A percentile compares a stretch with the other conserved stretches of the same genome.
Evolutionary conservation across 1,139 yeast species (phyloP).

Genomic region (Scheffersomyces illinoinensis): DNA sequence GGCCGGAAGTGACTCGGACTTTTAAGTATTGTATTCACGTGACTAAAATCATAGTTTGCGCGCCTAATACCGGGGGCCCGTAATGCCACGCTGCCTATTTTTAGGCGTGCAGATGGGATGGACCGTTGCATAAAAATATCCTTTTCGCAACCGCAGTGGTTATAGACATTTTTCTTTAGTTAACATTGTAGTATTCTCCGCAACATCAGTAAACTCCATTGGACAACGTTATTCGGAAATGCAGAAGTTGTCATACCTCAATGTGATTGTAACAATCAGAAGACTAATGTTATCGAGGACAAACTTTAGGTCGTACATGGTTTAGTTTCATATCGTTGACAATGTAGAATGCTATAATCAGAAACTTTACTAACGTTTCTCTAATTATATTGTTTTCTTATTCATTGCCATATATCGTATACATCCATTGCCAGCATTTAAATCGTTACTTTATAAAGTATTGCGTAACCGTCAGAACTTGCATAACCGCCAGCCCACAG

Average conservation of each 20-base stretch:
- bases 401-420: no score
- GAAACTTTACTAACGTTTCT: neutral
- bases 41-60: neutral
- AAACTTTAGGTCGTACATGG: neutral
- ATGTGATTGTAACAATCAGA: neutral
- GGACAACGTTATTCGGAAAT: neutral
- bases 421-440: no score
- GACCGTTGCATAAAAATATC: neutral
- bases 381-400: no score
- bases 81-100: neutral
- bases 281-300: neutral
- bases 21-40: neutral
- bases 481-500: conserved; percentile 7
- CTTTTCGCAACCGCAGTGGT: neutral
- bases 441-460: neutral
- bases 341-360: neutral
- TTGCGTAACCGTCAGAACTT: neutral
- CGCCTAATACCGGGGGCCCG: neutral
- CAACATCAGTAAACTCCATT: neutral
- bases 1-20: neutral
- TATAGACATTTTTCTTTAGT: neutral
- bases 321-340: neutral
- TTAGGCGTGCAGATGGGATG: neutral
- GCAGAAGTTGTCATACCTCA: no score
- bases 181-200: neutral